These are phyloP conservation scores for Lactarius psammicola DNA, from an alignment of 768 basidiomycete species.

Conservation along the genomic window DNA sequence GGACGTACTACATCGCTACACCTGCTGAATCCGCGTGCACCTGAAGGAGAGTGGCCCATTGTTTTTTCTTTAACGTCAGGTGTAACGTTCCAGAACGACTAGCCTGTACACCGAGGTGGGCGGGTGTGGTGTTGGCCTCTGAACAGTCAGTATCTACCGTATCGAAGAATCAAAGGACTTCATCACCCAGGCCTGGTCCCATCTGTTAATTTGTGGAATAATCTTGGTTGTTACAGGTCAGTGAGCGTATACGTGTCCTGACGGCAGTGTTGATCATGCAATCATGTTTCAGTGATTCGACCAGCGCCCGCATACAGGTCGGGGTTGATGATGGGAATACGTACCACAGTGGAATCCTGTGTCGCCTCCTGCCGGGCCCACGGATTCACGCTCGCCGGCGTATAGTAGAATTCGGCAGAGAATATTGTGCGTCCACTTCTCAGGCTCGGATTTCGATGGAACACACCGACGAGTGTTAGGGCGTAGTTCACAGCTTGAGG, in stretches of 20 bases:
- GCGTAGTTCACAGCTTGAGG: neutral
- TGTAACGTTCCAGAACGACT: too few species aligned
- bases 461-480: neutral
- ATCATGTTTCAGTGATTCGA: slow-evolving; percentile 35
- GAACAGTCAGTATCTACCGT: slow-evolving; percentile 46
- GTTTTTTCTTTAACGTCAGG: too few species aligned
- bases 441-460: neutral
- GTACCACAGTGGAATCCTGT: slow-evolving; percentile 62
- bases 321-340: slow-evolving; percentile 40
- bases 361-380: slow-evolving; percentile 63
- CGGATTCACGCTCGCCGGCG: slow-evolving; percentile 63
- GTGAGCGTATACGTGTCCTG: slow-evolving; percentile 18
- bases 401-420: slow-evolving; percentile 39
- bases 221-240: slow-evolving; percentile 69
- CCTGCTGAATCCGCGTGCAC: too few species aligned
- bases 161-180: slow-evolving; percentile 51
- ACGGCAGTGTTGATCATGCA: too few species aligned
- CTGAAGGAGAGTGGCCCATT: too few species aligned
- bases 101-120: slow-evolving; percentile 44
- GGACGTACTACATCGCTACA: too few species aligned
- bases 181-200: slow-evolving; percentile 50
- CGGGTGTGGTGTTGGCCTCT: slow-evolving; percentile 39
- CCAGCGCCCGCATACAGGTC: slow-evolving; percentile 36
- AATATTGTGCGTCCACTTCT: neutral
- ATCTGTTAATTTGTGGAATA: slow-evolving; percentile 59